phyloP scores from a whole-genome alignment of 345 rosid species.

The Cardiospermum halicacabum region DNA sequence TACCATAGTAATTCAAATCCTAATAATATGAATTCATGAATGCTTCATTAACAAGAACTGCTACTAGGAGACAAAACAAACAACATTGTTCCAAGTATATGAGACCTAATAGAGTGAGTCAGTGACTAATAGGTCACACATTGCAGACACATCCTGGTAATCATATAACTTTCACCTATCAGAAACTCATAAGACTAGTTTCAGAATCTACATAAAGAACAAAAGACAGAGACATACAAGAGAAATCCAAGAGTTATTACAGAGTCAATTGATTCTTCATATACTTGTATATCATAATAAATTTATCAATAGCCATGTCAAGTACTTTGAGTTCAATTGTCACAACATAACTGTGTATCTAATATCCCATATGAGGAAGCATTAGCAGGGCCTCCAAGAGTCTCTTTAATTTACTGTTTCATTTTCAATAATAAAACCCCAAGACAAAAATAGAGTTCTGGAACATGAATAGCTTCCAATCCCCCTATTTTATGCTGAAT shows the following conservation, averaged over 20 bases:
- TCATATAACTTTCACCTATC: too few relatives aligned
- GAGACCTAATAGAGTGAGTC: too few relatives aligned
- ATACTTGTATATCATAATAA: constrained; percentile 30
- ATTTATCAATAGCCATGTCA: constrained; percentile 34
- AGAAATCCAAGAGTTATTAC: constrained; percentile 15
- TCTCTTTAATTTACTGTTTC: constrained; percentile 23
- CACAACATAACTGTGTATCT: constrained; percentile 39
- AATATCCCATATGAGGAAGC: constrained; percentile 34
- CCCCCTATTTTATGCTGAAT: constrained; percentile 23
- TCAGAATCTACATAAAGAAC: not conserved
- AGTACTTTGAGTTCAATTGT: constrained; percentile 34
- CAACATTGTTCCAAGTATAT: too few relatives aligned
- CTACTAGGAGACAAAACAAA: too few relatives aligned
- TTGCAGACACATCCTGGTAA: too few relatives aligned
- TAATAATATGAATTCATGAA: too few relatives aligned
- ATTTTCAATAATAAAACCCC: constrained; percentile 34
- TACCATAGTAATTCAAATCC: too few relatives aligned
- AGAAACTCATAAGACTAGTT: too few relatives aligned
- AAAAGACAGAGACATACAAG: not conserved
- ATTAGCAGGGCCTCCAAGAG: constrained; percentile 28
- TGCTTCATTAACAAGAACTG: too few relatives aligned
- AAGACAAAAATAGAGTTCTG: constrained; percentile 30
- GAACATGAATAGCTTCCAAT: constrained; percentile 26
- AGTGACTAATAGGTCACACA: too few relatives aligned
- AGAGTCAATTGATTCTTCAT: constrained; percentile 22